Evolutionary conservation across 2,329 filamentous ascomycete genomes (phyloP).

Genomic region (Fusarium sp.): DNA sequence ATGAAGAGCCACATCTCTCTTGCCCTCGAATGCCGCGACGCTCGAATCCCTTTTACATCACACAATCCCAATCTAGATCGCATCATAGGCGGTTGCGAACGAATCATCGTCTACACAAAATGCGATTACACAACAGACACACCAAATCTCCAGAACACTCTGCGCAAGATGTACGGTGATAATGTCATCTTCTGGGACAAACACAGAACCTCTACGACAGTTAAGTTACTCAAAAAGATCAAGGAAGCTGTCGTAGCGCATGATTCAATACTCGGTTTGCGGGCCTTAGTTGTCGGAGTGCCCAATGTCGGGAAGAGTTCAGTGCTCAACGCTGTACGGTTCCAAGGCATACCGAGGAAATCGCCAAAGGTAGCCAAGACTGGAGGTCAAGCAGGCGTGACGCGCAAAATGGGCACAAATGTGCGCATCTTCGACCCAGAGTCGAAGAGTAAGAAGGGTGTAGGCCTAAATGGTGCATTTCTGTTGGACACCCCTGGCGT

Average conservation of each 20-base stretch:
- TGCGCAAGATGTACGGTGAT: constrained; percentile 52
- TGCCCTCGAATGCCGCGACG: constrained; percentile 94
- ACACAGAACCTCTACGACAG: constrained; percentile 49
- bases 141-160: constrained; percentile 40
- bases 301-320: constrained; percentile 97
- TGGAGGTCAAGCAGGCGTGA: constrained; percentile 89
- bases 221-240: constrained; percentile 54
- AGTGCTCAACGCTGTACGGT: constrained; percentile 87
- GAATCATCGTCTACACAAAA: constrained; percentile 93
- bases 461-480: constrained; percentile 74
- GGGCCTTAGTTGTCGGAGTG: constrained; percentile 93
- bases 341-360: constrained; percentile 65
- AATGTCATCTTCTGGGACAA: constrained; percentile 60
- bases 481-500: constrained; percentile 94
- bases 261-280: constrained; percentile 79
- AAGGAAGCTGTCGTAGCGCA: constrained; percentile 48
- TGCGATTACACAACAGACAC: constrained; percentile 73
- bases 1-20: constrained; percentile 85
- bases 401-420: constrained; percentile 82
- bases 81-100: constrained; percentile 75
- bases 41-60: constrained; percentile 87
- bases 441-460: constrained; percentile 56
- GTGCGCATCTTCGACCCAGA: constrained; percentile 75
- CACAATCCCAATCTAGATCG: constrained; percentile 91
- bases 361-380: constrained; percentile 79